These are phyloP conservation scores for Nicotiana sylvestris DNA, from an alignment of 257 asterid species.

Conservation along the genomic window DNA sequence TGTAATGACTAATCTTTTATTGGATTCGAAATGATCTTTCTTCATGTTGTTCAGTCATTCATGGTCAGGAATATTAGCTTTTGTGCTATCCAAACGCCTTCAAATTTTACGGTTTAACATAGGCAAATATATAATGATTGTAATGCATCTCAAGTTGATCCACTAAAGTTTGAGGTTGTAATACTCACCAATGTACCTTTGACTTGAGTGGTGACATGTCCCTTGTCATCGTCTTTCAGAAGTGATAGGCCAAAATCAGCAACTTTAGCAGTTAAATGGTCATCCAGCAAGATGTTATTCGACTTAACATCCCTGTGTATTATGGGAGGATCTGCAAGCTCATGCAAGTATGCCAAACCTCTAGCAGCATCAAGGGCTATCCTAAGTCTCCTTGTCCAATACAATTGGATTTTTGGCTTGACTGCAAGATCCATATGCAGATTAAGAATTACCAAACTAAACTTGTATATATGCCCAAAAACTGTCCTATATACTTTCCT, in stretches of 20 bases:
- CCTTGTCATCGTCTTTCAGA: conserved; percentile 67
- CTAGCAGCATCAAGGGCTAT: conserved; percentile 79
- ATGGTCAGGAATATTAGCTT: neutral
- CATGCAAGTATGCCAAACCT: conserved; percentile 79
- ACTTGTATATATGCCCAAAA: neutral
- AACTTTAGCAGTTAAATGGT: conserved; percentile 62
- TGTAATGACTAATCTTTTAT: neutral
- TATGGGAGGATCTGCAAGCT: conserved; percentile 88
- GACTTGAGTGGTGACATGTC: conserved; percentile 84
- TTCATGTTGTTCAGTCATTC: neutral
- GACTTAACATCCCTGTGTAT: conserved; percentile 87
- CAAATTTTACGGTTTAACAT: neutral
- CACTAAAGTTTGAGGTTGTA: neutral
- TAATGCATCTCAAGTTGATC: neutral
- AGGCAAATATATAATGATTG: neutral
- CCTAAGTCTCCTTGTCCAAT: conserved; percentile 63
- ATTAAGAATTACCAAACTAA: neutral
- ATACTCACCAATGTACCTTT: conserved; percentile 84
- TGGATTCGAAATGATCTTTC: neutral
- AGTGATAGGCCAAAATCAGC: conserved; percentile 93
- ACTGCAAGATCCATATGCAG: neutral
- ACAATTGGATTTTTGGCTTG: conserved; percentile 26
- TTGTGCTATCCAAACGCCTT: neutral
- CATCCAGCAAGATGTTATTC: conserved; percentile 69
- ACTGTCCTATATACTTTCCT: conserved; percentile 48